Conservation (phyloP, 75 land plant genomes). For the Pseudotsuga menziesii region DNA sequence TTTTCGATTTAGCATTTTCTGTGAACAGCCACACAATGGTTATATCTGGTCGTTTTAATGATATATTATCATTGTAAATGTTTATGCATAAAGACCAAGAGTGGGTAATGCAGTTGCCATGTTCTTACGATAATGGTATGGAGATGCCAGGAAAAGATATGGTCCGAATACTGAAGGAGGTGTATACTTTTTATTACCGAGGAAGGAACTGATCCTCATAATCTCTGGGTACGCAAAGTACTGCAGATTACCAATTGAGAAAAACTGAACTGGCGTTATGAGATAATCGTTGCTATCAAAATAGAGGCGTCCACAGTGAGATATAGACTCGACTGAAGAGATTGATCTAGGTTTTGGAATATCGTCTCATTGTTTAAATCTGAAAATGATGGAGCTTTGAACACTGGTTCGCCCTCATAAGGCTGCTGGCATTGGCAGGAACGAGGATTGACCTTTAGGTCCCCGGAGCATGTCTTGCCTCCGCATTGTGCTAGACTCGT, state of each 20-base stretch:
- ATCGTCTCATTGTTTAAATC: slow-evolving; percentile 29
- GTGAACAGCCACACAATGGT: not conserved
- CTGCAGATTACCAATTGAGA: slow-evolving; percentile 29
- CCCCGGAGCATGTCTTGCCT: slow-evolving; percentile 26
- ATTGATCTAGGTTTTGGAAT: slow-evolving; percentile 40
- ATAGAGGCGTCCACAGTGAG: slow-evolving; percentile 44
- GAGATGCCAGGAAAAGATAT: slow-evolving; percentile 16
- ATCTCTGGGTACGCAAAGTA: slow-evolving; percentile 19
- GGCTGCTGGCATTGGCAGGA: slow-evolving; percentile 62
- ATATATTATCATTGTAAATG: not conserved
- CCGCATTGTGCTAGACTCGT: slow-evolving; percentile 55
- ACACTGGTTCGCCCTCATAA: slow-evolving; percentile 41
- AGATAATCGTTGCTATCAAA: slow-evolving; percentile 52
- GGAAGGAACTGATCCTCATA: slow-evolving; percentile 17
- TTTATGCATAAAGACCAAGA: not conserved
- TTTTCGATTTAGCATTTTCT: not conserved
- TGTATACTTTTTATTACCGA: slow-evolving; percentile 39
- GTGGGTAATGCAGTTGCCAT: slow-evolving; percentile 12
- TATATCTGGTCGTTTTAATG: not conserved
- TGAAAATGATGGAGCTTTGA: slow-evolving; percentile 49
- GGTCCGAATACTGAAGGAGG: slow-evolving; percentile 38
- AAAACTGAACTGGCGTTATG: slow-evolving; percentile 41
- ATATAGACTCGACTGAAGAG: slow-evolving; percentile 28
- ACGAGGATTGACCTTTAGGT: slow-evolving; percentile 44
- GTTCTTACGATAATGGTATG: not conserved